phyloP scores from a whole-genome alignment of 2,329 filamentous ascomycete genomes.

The Sporothrix pseudoabietina region DNA sequence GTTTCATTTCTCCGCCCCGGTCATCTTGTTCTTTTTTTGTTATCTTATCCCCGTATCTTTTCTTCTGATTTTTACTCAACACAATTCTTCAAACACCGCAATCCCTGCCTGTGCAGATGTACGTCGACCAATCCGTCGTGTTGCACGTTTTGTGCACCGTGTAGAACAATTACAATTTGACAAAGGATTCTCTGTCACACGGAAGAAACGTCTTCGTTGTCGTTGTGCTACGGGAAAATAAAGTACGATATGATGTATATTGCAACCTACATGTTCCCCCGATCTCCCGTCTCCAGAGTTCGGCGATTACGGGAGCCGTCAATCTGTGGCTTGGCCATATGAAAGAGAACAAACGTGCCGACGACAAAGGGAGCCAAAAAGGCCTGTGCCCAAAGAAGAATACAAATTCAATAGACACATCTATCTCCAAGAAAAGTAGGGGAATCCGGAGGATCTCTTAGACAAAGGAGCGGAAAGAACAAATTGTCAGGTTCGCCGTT shows the following conservation, averaged over 20 bases:
- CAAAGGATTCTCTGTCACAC: not conserved
- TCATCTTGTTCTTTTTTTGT: not conserved
- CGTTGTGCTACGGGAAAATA: not conserved
- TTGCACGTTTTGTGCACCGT: not conserved
- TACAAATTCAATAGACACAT: not conserved
- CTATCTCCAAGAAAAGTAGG: not conserved
- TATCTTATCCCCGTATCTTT: not conserved
- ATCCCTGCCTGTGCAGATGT: not conserved
- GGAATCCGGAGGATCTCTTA: not conserved
- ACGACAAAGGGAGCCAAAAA: not conserved
- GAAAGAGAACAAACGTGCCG: not conserved
- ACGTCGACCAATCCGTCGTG: not conserved
- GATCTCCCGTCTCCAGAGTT: not conserved
- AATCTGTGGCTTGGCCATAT: not conserved
- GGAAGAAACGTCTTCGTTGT: not conserved
- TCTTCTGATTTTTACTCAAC: not conserved
- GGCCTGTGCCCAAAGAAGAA: not conserved
- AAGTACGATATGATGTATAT: not conserved
- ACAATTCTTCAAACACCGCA: not conserved
- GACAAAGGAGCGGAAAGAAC: not conserved
- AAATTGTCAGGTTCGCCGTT: not conserved
- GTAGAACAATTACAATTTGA: not conserved
- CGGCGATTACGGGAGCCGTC: slow-evolving; percentile 3
- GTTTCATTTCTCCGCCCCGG: slow-evolving; percentile 3
- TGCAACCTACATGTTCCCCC: not conserved